Conservation (phyloP, 2,329 filamentous ascomycete species). For the Daldinia eschscholtzii region DNA sequence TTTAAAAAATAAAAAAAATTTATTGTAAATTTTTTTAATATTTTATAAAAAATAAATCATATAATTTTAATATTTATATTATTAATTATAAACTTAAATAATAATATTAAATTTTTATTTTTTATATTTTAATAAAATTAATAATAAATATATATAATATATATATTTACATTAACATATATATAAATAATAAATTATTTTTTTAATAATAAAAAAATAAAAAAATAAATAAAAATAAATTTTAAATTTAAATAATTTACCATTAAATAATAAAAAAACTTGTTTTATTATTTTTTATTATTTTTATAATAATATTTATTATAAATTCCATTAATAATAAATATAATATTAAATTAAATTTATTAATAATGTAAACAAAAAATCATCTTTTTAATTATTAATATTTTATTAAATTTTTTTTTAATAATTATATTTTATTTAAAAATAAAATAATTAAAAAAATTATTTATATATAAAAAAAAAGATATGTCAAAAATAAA, state of each 20-base stretch:
- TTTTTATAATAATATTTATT: constrained; percentile 2
- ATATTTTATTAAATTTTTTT: constrained; percentile 4
- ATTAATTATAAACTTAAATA: constrained; percentile 4
- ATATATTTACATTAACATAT: constrained; percentile 4
- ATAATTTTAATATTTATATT: constrained; percentile 7
- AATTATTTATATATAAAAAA: not conserved
- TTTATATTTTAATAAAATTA: not conserved
- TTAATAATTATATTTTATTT: too few species aligned
- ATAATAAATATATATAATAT: constrained; percentile 2
- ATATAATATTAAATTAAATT: constrained; percentile 3
- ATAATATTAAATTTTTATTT: not conserved
- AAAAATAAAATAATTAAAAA: constrained; percentile 6
- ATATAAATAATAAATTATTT: constrained; percentile 6
- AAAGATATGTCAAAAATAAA: not conserved
- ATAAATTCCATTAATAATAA: not conserved
- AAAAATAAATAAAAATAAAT: not conserved
- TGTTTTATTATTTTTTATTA: not conserved
- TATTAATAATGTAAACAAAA: too few species aligned
- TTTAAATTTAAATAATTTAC: not conserved
- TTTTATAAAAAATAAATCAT: too few species aligned
- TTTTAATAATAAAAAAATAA: not conserved
- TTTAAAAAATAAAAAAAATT: too few species aligned
- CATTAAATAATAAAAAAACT: not conserved
- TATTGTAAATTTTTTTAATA: too few species aligned
- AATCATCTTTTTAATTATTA: constrained; percentile 7